Evolutionary conservation across 2,329 filamentous ascomycete genomes (phyloP).

Genomic region (Chrysosporium queenslandicum): DNA sequence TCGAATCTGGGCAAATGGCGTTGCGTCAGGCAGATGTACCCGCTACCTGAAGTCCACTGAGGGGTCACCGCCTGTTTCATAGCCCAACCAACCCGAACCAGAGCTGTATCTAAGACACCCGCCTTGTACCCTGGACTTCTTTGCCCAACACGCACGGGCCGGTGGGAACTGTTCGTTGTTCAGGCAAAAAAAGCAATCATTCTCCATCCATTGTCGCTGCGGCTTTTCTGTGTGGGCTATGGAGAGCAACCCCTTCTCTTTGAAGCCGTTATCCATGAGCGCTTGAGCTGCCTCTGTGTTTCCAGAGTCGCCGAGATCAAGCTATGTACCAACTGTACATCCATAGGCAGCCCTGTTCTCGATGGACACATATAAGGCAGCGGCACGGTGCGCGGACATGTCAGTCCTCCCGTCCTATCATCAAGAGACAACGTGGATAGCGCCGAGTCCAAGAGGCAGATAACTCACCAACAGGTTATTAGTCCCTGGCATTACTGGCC

Average conservation of each 20-base stretch:
- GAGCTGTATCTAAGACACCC: background rate
- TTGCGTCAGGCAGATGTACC: constrained; percentile 18
- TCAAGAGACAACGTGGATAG: constrained; percentile 8
- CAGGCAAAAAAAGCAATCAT: no score
- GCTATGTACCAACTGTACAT: no score
- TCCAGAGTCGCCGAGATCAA: no score
- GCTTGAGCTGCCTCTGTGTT: no score
- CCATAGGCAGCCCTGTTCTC: background rate
- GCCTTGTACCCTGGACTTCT: constrained; percentile 12
- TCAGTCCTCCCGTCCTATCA: background rate
- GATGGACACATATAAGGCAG: background rate
- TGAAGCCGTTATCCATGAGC: no score
- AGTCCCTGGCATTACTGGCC: constrained; percentile 11
- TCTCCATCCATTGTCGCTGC: no score
- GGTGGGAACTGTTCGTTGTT: background rate
- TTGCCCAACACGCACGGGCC: constrained; percentile 4
- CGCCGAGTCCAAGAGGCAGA: constrained; percentile 4
- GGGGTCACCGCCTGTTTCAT: constrained; percentile 19
- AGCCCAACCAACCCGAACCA: constrained; percentile 10
- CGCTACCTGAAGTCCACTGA: constrained; percentile 16
- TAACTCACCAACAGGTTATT: background rate
- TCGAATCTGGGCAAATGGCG: constrained; percentile 13
- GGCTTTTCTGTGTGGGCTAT: no score
- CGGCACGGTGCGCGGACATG: background rate
- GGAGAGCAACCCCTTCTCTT: no score